phyloP scores from a whole-genome alignment of 2,329 filamentous ascomycete species.

The Ophiostoma ips region DNA sequence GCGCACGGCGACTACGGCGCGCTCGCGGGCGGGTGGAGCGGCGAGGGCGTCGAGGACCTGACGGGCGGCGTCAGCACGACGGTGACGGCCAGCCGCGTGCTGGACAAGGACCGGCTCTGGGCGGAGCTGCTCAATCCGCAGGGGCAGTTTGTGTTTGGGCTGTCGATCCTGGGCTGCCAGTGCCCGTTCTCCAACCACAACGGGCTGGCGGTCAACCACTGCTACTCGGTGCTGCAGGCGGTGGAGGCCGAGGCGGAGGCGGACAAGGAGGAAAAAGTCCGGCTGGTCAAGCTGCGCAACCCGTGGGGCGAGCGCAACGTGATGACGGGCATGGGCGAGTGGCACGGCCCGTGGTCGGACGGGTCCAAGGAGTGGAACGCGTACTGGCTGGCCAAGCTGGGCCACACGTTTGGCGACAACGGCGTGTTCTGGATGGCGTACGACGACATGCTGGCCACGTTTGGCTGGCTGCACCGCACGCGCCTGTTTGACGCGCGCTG shows the following conservation, averaged over 20 bases:
- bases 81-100: conserved; percentile 40
- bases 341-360: conserved; percentile 61
- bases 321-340: conserved; percentile 35
- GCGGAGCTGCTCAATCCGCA: conserved; percentile 46
- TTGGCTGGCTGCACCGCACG: conserved; percentile 30
- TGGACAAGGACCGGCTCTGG: conserved; percentile 59
- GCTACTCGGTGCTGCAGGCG: conserved; percentile 36
- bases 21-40: conserved; percentile 53
- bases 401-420: conserved; percentile 55
- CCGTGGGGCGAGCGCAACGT: conserved; percentile 49
- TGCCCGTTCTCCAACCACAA: conserved; percentile 5
- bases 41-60: conserved; percentile 34
- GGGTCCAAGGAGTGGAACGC: conserved; percentile 62
- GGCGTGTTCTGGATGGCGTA: conserved; percentile 38
- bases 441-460: conserved; percentile 30
- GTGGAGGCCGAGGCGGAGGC: conserved; percentile 29
- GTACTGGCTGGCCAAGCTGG: conserved; percentile 53
- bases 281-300: conserved; percentile 39
- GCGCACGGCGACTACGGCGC: conserved; percentile 58
- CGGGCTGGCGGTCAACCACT: conserved; percentile 27
- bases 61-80: conserved; percentile 44
- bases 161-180: conserved; percentile 20
- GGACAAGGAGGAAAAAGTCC: conserved; percentile 19
- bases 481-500: conserved; percentile 32
- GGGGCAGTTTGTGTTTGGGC: conserved; percentile 43